These are phyloP conservation scores for Colletotrichum chlorophyti DNA, from an alignment of 2,329 filamentous ascomycete species.

Conservation along the genomic window DNA sequence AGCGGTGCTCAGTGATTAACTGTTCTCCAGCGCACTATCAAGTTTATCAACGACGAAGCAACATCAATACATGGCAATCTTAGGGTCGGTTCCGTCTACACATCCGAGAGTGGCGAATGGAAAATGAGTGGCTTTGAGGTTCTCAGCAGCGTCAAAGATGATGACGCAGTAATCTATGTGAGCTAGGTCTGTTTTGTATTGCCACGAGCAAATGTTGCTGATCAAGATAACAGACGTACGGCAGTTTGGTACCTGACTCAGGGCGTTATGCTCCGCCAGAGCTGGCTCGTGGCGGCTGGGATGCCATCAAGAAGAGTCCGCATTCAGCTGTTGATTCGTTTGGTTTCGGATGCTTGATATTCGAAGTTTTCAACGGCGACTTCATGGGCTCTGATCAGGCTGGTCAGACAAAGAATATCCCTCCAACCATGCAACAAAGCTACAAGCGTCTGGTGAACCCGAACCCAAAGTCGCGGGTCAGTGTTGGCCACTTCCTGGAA, in stretches of 20 bases:
- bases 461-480: constrained; percentile 88
- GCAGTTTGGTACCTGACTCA: constrained; percentile 85
- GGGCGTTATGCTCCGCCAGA: constrained; percentile 87
- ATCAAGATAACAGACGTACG: constrained; percentile 70
- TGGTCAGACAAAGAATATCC: constrained; percentile 84
- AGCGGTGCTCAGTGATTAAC: background rate
- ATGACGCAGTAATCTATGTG: constrained; percentile 86
- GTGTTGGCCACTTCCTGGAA: constrained; percentile 84
- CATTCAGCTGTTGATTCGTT: constrained; percentile 87
- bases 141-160: constrained; percentile 93
- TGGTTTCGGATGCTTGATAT: constrained; percentile 82
- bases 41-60: constrained; percentile 95
- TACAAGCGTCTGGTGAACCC: constrained; percentile 90
- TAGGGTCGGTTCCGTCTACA: constrained; percentile 86
- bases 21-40: constrained; percentile 75
- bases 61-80: constrained; percentile 89
- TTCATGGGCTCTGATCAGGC: constrained; percentile 81
- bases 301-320: constrained; percentile 83
- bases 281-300: constrained; percentile 87
- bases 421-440: constrained; percentile 85
- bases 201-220: background rate
- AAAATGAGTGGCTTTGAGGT: constrained; percentile 94
- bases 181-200: background rate
- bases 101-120: constrained; percentile 97
- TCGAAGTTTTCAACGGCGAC: constrained; percentile 89